phyloP scores from a whole-genome alignment of 1,284 basidiomycete genomes.

The Ceratobasidium sp. region DNA sequence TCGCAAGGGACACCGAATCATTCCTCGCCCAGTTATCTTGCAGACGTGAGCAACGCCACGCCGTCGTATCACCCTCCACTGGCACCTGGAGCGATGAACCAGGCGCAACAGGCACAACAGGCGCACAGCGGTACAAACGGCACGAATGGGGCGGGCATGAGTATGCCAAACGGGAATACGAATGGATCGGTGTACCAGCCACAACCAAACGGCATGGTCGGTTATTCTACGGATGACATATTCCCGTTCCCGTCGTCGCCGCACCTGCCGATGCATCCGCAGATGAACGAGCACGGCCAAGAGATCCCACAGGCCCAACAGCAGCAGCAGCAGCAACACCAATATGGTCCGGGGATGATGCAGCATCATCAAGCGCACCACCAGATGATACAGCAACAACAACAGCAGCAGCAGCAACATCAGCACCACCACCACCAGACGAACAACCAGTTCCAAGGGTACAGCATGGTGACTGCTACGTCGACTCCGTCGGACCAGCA shows the following conservation, averaged over 20 bases:
- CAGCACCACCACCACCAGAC: slow-evolving; percentile 14
- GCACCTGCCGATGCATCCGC: slow-evolving; percentile 52
- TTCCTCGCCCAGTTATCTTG: slow-evolving; percentile 23
- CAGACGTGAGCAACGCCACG: slow-evolving; percentile 20
- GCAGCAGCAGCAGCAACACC: slow-evolving; percentile 8
- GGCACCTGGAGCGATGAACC: slow-evolving; percentile 3
- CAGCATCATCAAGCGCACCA: slow-evolving; percentile 38
- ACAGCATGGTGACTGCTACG: slow-evolving; percentile 23
- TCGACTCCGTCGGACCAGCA: slow-evolving; percentile 36
- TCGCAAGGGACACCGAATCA: slow-evolving; percentile 27
- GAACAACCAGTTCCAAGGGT: slow-evolving; percentile 20
- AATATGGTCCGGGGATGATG: slow-evolving; percentile 28
- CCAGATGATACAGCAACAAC: slow-evolving; percentile 22
- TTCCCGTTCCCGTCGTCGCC: slow-evolving; percentile 57
- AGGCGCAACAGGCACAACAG: neutral
- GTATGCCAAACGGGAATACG: slow-evolving; percentile 14
- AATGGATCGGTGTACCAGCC: slow-evolving; percentile 30
- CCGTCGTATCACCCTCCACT: slow-evolving; percentile 39
- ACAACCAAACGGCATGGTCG: slow-evolving; percentile 47
- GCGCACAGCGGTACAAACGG: slow-evolving; percentile 6
- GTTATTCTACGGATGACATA: slow-evolving; percentile 43
- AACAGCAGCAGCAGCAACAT: slow-evolving; percentile 6
- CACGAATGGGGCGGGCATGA: neutral
- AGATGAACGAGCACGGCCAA: slow-evolving; percentile 26
- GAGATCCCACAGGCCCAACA: slow-evolving; percentile 19